Base-by-base conservation (phyloP, 306 rosid genomes). In the Dalbergia cochinchinensis region DNA sequence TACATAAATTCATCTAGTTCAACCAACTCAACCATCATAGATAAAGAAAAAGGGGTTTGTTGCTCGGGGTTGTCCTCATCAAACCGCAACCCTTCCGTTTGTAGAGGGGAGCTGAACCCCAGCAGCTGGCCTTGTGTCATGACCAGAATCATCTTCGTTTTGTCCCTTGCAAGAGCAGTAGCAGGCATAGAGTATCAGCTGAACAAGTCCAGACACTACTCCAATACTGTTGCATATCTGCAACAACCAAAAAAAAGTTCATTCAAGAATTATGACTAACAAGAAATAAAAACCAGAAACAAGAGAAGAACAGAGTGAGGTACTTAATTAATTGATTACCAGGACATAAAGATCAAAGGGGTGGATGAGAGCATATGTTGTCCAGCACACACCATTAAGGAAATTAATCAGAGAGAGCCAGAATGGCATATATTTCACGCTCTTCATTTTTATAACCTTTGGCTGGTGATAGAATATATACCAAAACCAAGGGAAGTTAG, bases 391-490 rank as follows among this genome's bases (percentile, higher is more conserved):
- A 20, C 90, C 93, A 75, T 89, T 89, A 10, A 80, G 77, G 71
- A 87, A 86, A 82, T 85, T 84, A 19, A 93, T 16, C 39, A 89
- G 3, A 8, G 93, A 89, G 4, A 91, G 92, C 63, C 53, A 69
- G 50, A 89, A 85, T 5, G 93, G 92, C 93, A 91, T 91, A 77
- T 70, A 89, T 12, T 85, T 63, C 19, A 89, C 94, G 8, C 96
- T 93, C 83, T 88, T 89, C 0, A 87, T 91, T 60, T 12, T 71
- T 26, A 91, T 86, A 0, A 89, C 96, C 44, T 86, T 71, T 10
- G 2, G n/a, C 95, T 89, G 87, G 0, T 2, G 20, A 34, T 9
- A 16, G 6, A 26, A 16, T 5, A 44, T 26, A 51, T 31, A 35
- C 15, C n/a, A 74, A 20, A 13, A 47, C 12, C 66, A 45, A 34